phyloP scores from a whole-genome alignment of 768 basidiomycete genomes.

The Termitomyces sp. region DNA sequence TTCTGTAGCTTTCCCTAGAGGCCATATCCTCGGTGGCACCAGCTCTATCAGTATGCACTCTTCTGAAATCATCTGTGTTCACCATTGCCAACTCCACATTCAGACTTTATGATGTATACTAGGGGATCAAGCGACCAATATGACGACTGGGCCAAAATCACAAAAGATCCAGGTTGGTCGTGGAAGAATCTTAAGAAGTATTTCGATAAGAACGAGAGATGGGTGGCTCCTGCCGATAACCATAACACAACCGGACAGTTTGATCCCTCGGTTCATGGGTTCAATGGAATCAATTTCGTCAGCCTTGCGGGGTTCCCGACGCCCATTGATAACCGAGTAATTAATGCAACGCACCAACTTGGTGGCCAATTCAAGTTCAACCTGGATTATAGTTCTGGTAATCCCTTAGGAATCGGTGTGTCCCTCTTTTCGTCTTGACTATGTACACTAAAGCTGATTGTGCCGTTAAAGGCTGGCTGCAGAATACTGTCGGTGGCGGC shows the following conservation, averaged over 20 bases:
- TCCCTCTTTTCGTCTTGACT: background rate
- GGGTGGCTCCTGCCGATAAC: slow-evolving; percentile 22
- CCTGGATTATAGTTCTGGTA: slow-evolving; percentile 27
- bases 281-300: slow-evolving; percentile 16
- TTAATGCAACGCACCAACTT: slow-evolving; percentile 12
- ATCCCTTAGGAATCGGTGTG: slow-evolving; percentile 26
- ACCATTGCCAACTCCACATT: background rate
- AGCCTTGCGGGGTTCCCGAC: slow-evolving; percentile 22
- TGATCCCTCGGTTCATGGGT: slow-evolving; percentile 17
- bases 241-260: slow-evolving; percentile 30
- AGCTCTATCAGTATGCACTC: slow-evolving; percentile 26
- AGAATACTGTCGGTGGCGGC: slow-evolving; percentile 18
- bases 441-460: background rate
- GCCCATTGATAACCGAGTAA: slow-evolving; percentile 14
- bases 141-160: slow-evolving; percentile 24
- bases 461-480: slow-evolving; percentile 5
- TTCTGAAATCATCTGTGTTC: background rate
- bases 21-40: slow-evolving; percentile 28
- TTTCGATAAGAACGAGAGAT: slow-evolving; percentile 25
- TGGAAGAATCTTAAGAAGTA: slow-evolving; percentile 26
- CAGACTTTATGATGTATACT: slow-evolving; percentile 21
- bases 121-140: slow-evolving; percentile 25
- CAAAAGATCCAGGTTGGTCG: slow-evolving; percentile 29
- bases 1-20: slow-evolving; percentile 22
- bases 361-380: slow-evolving; percentile 25